Evolutionary conservation across 2,329 filamentous ascomycete species (phyloP).

Genomic region (Talaromyces verruculosus): DNA sequence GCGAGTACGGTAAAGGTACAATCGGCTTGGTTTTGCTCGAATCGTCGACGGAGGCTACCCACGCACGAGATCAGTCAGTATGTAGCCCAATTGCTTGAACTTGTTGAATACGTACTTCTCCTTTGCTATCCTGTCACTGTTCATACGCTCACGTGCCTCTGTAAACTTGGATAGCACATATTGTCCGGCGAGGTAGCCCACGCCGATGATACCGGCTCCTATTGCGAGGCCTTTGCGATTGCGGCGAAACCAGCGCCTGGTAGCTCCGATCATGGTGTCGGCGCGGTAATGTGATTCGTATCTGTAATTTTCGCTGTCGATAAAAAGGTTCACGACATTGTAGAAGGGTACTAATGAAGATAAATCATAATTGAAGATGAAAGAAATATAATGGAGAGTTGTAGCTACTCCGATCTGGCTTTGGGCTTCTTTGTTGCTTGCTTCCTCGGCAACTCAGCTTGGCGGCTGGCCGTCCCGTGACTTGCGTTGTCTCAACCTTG

Average conservation of each 20-base stretch:
- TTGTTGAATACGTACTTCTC: constrained; percentile 70
- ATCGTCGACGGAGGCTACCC: constrained; percentile 83
- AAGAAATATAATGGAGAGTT: neutral
- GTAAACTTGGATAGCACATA: constrained; percentile 90
- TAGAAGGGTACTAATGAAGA: neutral
- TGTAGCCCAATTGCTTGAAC: constrained; percentile 1
- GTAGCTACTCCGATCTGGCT: neutral
- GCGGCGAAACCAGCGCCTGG: constrained; percentile 86
- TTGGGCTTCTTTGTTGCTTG: constrained; percentile 1
- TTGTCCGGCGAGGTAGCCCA: constrained; percentile 86
- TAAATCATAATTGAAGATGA: neutral
- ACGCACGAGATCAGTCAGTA: constrained; percentile 9
- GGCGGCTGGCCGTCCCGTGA: constrained; percentile 13
- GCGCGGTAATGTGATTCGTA: neutral
- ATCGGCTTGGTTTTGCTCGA: constrained; percentile 98
- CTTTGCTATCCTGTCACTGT: constrained; percentile 89
- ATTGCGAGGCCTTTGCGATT: constrained; percentile 89
- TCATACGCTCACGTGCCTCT: constrained; percentile 94
- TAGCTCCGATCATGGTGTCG: constrained; percentile 63
- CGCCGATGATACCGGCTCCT: constrained; percentile 81
- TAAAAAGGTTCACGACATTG: constrained; percentile 20
- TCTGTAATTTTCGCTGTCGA: neutral
- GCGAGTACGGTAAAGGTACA: constrained; percentile 98
- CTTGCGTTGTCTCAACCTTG: neutral
- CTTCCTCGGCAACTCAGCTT: constrained; percentile 20